Percentiles rank a stretch among this genome's conserved stretches.
These are phyloP conservation scores for Lignosus rhinocerotis DNA, from an alignment of 1,284 basidiomycete genomes.

Conservation along the genomic window DNA sequence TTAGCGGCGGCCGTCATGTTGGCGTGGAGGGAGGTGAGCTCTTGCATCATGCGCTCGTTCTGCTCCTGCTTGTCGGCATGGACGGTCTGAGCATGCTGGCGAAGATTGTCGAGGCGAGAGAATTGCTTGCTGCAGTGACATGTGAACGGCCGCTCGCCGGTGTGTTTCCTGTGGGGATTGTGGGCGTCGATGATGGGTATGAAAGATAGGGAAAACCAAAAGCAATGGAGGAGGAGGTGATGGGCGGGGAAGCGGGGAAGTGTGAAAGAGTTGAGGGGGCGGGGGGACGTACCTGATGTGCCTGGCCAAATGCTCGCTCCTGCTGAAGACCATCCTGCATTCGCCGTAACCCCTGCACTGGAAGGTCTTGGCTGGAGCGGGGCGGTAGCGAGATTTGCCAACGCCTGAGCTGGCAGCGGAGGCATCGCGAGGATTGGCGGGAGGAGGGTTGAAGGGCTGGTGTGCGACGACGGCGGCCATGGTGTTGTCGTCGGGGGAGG, in stretches of 20 bases:
- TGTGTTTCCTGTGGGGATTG: conserved; percentile 77
- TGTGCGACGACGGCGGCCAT: conserved; percentile 31
- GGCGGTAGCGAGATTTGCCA: conserved; percentile 64
- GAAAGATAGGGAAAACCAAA: no score
- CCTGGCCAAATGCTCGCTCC: conserved; percentile 92
- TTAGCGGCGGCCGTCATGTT: conserved; percentile 78
- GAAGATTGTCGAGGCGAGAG: conserved; percentile 93
- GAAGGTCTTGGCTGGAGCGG: conserved; percentile 87
- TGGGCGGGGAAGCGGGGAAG: conserved; percentile 23
- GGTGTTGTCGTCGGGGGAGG: conserved; percentile 10
- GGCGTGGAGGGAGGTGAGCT: conserved; percentile 84
- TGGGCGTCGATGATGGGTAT: conserved; percentile 12
- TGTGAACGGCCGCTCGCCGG: conserved; percentile 92
- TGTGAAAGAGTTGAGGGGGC: conserved; percentile 21
- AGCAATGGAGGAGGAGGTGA: conserved; percentile 22
- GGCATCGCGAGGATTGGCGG: conserved; percentile 9
- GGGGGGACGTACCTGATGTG: conserved; percentile 78
- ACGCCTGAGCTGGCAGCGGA: conserved; percentile 27
- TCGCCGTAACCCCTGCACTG: conserved; percentile 94
- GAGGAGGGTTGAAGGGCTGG: conserved; percentile 8
- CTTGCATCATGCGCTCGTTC: conserved; percentile 92
- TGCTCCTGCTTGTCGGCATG: conserved; percentile 87
- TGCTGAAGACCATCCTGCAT: conserved; percentile 94
- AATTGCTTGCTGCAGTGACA: conserved; percentile 97
- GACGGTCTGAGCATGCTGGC: conserved; percentile 95